These are phyloP conservation scores for Rhododendron molle DNA, from an alignment of 148 eudicot species.

Conservation along the genomic window DNA sequence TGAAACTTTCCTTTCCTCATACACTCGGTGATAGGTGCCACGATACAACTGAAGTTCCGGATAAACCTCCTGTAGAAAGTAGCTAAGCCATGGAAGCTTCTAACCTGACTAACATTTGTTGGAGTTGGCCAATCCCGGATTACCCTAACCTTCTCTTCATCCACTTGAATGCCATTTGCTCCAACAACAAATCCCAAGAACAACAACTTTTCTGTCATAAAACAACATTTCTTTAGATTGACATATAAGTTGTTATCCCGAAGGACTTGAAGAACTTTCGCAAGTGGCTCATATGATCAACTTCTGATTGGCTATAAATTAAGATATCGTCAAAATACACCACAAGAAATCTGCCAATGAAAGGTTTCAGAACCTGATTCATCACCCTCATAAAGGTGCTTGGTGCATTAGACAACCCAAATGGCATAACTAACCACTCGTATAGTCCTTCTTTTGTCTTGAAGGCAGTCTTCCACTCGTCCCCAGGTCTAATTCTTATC, in stretches of 20 bases:
- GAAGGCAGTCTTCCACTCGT: not conserved
- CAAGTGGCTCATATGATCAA: not conserved
- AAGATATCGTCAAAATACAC: not conserved
- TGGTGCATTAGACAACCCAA: not conserved
- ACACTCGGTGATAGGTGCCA: not conserved
- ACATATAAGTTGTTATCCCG: not conserved
- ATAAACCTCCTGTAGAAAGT: not conserved
- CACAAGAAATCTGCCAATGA: not conserved
- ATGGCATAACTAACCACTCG: no score
- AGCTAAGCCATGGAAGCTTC: not conserved
- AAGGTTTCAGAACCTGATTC: not conserved
- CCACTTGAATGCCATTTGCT: not conserved
- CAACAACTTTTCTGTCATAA: not conserved
- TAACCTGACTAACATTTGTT: not conserved
- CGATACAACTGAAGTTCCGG: not conserved
- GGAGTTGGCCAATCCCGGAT: not conserved
- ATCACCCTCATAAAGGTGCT: not conserved
- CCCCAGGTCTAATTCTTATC: not conserved
- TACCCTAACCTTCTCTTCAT: not conserved
- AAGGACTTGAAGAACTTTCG: not conserved
- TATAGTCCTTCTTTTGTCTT: not conserved
- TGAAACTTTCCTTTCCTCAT: not conserved
- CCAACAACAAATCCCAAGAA: not conserved
- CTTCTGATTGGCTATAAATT: not conserved
- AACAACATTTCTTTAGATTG: not conserved